Evolutionary conservation across 1,284 basidiomycete genomes (phyloP), one percentile per base, ranked within the genome.

Genomic region (Schizophyllum amplum): DNA sequence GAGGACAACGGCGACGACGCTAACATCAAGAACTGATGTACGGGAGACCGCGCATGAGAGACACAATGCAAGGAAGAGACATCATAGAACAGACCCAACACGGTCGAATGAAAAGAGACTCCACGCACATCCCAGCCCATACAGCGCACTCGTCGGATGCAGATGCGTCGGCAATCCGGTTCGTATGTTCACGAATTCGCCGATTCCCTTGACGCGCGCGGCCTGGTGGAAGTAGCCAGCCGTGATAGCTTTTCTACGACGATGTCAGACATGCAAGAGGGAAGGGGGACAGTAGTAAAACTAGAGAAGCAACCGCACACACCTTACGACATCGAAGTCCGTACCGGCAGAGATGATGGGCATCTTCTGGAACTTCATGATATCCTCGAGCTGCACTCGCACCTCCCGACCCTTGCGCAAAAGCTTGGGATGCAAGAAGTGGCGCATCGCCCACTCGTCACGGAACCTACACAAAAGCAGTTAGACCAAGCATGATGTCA

Each of bases 181-280:
- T 49, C 97, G 82, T 64, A 96, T 92, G 71, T 99, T 98, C 60
- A 96, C 92, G 70, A 98, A 99, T 72, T 99, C 97, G 61, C 96
- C 97, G 60, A 99, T 97, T 68, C 96, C 96, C 75, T 98, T 99
- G 47, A 97, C 95, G 62, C 94, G 79, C 7, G 96, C 96, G 0
- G 97, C 95, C 72, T 99, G 97, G 71, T 99, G 97, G 81, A 99
- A 99, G 75, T 98, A 99, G 23, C 96, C 97, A 15, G 95, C 92
- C 51, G 94, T 89, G 65, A 99, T 98, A 22, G 94, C 94, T 81
- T 98, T 99, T 67, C 96, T 94, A 64, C 48, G 52, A 49, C 22
- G 17, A 24, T 46, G 42, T 46, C n/a, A n/a, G 42, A 46, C n/a
- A n/a, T n/a, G n/a, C n/a, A n/a, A n/a, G n/a, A n/a, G n/a, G n/a